phyloP scores from a whole-genome alignment of 345 rosid genomes.

The Camelina sativa region DNA sequence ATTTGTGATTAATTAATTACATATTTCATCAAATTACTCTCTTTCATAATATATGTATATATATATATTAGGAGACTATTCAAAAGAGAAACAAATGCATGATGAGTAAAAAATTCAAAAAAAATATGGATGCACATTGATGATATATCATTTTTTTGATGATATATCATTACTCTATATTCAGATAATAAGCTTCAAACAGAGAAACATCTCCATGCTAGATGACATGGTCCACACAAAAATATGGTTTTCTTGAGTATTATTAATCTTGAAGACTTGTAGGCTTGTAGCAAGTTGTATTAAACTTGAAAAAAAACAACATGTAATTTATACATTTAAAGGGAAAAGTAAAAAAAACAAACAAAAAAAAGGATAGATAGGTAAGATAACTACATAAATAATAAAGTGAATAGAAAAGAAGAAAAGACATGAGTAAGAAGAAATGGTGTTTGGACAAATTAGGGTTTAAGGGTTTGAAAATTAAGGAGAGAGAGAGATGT shows the following conservation, averaged over 20 bases:
- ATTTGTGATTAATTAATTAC: too few relatives aligned
- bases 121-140: neutral
- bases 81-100: neutral
- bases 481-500: constrained; percentile 46
- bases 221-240: constrained; percentile 15
- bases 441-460: constrained; percentile 36
- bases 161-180: neutral
- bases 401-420: constrained; percentile 27
- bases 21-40: neutral
- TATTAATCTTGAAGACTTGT: constrained; percentile 25
- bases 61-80: neutral
- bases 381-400: too few relatives aligned
- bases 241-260: constrained; percentile 10
- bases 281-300: constrained; percentile 17
- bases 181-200: neutral
- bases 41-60: neutral
- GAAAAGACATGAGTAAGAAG: constrained; percentile 36
- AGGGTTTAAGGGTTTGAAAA: constrained; percentile 42
- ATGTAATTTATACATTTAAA: neutral
- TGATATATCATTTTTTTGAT: neutral
- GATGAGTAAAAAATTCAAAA: neutral
- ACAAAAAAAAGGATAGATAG: neutral
- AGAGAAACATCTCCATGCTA: constrained; percentile 6
- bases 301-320: neutral
- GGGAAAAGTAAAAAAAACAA: neutral